Evolutionary conservation across 2,329 filamentous ascomycete genomes (phyloP).

Genomic region (Aspergillus transmontanensis): DNA sequence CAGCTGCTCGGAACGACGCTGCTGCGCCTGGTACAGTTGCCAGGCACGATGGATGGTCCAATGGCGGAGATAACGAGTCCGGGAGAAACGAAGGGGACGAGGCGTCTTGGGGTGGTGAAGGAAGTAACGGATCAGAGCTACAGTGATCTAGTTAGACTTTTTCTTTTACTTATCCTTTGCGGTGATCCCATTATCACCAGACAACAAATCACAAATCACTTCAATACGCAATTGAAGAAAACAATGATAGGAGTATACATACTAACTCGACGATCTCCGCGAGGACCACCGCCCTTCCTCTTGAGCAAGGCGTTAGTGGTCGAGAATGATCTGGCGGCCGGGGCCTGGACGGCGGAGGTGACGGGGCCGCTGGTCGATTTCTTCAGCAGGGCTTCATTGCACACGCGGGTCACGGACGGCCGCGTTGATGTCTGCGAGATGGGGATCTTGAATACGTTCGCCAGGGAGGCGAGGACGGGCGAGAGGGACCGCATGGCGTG

Average conservation of each 20-base stretch:
- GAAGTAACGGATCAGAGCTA: slow-evolving; percentile 69
- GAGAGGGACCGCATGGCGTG: slow-evolving; percentile 39
- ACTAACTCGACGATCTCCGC: slow-evolving; percentile 49
- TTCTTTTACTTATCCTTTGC: not conserved
- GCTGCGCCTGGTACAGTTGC: slow-evolving; percentile 74
- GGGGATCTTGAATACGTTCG: slow-evolving; percentile 48
- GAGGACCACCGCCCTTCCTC: slow-evolving; percentile 36
- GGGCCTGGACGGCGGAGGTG: slow-evolving; percentile 26
- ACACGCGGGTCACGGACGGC: slow-evolving; percentile 26
- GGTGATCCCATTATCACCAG: not conserved
- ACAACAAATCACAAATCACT: not conserved
- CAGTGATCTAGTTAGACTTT: slow-evolving; percentile 21
- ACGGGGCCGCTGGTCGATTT: slow-evolving; percentile 23
- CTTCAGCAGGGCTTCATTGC: slow-evolving; percentile 22
- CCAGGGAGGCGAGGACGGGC: slow-evolving; percentile 47
- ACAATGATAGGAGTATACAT: slow-evolving; percentile 23
- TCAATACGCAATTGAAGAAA: not conserved
- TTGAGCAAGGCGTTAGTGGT: slow-evolving; percentile 43
- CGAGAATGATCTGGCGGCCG: slow-evolving; percentile 38
- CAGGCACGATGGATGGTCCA: slow-evolving; percentile 99
- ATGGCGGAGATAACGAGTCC: slow-evolving; percentile 84
- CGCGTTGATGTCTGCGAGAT: slow-evolving; percentile 34
- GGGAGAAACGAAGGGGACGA: slow-evolving; percentile 82
- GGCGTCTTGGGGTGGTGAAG: slow-evolving; percentile 69
- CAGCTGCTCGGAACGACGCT: slow-evolving; percentile 63